Base-by-base conservation (phyloP, 352 stramenopile species). In the Pythium aquatile region DNA sequence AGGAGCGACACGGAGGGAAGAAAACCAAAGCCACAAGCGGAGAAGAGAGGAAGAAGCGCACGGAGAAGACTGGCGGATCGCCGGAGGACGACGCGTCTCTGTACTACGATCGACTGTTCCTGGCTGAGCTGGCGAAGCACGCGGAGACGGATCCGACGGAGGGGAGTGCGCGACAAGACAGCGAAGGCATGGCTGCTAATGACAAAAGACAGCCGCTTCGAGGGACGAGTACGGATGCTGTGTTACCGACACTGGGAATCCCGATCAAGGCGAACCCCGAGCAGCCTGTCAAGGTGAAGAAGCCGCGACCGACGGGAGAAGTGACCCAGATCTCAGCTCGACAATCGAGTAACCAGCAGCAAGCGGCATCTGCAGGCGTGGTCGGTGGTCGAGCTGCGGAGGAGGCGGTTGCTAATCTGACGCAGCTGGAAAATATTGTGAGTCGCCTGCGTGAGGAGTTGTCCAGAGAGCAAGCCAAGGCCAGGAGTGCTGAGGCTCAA, bases 121-220 rank as follows among this genome's bases (percentile, higher is more conserved):
- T 92, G 0, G 77, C 76, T 0, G 85, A 94, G 13, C 66, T 94
- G 0, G 78, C 73, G 2, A 90, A 81, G 30, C 83, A 92, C 14
- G 44, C 1, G n/a, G 44, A 51, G 44, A 30, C 44, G 44, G 44
- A 30, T 77, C 74, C 5, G 48, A 66, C 7, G 7, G 24, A 20
- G 64, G 63, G 2, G 11, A 47, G 7, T 28, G 52, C 52, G 26
- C 32, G 52, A 10, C 20, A 20, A 32, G 52, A 58, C 13, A 20
- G 49, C 8, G 30, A 39, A 1, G 26, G 4, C 10, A 4, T 16
- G 37, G 13, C 32, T 42, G 8, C 17, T 0, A 26, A n/a, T 55
- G 44, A 28, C n/a, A 9, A 14, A 13, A 29, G 24, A 20, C 20
- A 51, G 8, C n/a, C 8, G 6, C 44, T 20, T 8, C 44, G 44